Base-by-base conservation (phyloP, 371 early-diverging fungal genomes). In the Conidiobolus incongruus region DNA sequence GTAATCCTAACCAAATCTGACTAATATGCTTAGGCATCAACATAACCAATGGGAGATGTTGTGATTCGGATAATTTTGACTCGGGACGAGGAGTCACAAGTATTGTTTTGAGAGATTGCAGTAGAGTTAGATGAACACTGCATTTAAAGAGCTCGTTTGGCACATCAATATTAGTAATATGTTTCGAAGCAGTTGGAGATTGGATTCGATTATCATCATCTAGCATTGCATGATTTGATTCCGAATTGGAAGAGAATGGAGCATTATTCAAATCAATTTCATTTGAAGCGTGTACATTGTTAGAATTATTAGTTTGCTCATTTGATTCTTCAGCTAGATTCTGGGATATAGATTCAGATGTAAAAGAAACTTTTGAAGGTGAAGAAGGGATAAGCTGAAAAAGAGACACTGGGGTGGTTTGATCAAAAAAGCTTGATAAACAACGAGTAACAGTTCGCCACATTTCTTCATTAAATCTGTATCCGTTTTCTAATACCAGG, bases 371-470 rank as follows among this genome's bases (percentile, higher is more conserved):
- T 22, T 37, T 13, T 33, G 20, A n/a, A 11, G 44, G 7, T n/a
- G 4, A 8, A 12, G 19, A 20, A 22, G 41, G 52, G 2, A 54
- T 53, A 29, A 58, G 44, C 1, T 65, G 66, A 59, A 85, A 80
- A 24, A 88, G 62, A 44, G 68, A 75, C 17, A 71, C 59, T 10
- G 89, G 81, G 13, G 81, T 79, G 4, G 87, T 84, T 48, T 70
- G 63, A 35, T 72, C 64, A 53, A 81, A 77, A 35, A 86, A 61
- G 4, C 65, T 54, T n/a, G 60, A 61, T 43, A 85, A 59, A 20
- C 70, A 66, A 1, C 46, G 51, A 35, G 77, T 76, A 6, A 81
- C 59, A 35, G 65, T 51, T 28, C 61, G 64, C 84, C 86, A 84
- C 5, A 68, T 61, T 26, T 53, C 61, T 8, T 61, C 63, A 44